Evolutionary conservation across 345 rosid species (phyloP), one percentile per base, ranked within the genome.

Genomic region (thale cress (Arabidopsis thaliana)): DNA sequence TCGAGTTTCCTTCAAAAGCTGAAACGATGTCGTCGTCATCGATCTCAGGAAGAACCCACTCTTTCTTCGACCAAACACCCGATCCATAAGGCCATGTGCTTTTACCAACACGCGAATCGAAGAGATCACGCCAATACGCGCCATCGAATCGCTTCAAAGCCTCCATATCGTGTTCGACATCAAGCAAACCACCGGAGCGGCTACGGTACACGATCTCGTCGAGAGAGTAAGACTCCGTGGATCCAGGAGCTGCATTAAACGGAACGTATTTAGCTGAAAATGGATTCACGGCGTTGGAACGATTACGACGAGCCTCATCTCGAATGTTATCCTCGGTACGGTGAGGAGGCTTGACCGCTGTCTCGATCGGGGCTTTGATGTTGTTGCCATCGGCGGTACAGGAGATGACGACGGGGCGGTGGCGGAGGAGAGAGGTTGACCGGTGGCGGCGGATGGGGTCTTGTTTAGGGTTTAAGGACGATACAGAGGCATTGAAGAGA

Each of bases 1-100:
- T 93, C 20, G 98, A 90, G 59, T 93, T 93, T 3, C 98, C 96
- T 79, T 93, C 95, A 41, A 90, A 93, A n/a, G 98, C 98, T 4
- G 89, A 85, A 42, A 90, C 89, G 72, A 93, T 93, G 64, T 93
- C 94, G 63, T 93, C 96, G 32, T 86, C 79, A 70, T 85, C 87
- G 58, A 93, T 90, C 85, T 86, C 93, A 0, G 95, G 96, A 33
- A 93, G 82, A 7, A 93, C 98, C 96, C 95, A 93, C 67, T 93
- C 96, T 78, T 91, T 93, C 81, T 93, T 93, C 77, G 89, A 84
- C 98, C 93, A 93, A 13, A 91, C 96, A 0, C 97, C 98, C 4
- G 98, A 90, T 14, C 97, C 97, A 55, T 86, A 93, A 0, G 97
- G 97, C 95, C 93, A 90, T 4, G 86, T 80, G 67, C 91, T 91